phyloP scores from a whole-genome alignment of 2,329 filamentous ascomycete species.

The Penicillium fuscoglaucum region DNA sequence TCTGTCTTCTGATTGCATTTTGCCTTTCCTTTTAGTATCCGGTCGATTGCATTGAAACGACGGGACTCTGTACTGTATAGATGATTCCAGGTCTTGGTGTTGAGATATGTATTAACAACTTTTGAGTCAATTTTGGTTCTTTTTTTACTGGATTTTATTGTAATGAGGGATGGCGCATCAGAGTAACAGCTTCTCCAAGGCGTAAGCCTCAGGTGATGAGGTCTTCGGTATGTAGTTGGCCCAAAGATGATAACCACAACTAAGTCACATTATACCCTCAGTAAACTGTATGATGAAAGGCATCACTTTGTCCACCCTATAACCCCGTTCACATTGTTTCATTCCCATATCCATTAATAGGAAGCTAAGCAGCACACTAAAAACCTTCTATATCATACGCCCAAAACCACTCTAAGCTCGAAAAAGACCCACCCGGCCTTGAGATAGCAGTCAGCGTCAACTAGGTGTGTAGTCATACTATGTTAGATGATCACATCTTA shows the following conservation, averaged over 20 bases:
- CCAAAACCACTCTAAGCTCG: neutral
- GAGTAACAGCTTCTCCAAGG: neutral
- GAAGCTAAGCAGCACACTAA: neutral
- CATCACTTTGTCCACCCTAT: too few species aligned
- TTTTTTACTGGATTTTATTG: neutral
- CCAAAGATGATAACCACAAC: neutral
- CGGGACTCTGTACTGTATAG: conserved; percentile 38
- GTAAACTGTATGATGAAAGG: neutral
- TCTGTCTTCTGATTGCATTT: conserved; percentile 6
- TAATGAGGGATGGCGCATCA: neutral
- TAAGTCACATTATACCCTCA: neutral
- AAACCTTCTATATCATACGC: too few species aligned
- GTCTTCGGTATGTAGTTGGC: neutral
- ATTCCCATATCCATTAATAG: too few species aligned
- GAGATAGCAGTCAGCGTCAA: neutral
- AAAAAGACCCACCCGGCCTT: neutral
- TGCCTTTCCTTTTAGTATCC: conserved; percentile 11
- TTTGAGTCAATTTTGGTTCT: conserved; percentile 15
- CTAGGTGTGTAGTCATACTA: neutral
- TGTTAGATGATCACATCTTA: neutral
- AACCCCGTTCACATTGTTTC: too few species aligned
- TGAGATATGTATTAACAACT: conserved; percentile 31
- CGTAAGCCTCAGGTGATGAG: neutral
- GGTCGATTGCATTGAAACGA: conserved; percentile 22
- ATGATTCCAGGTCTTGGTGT: conserved; percentile 27